Percentiles rank a stretch among this genome's conserved stretches.
Evolutionary conservation across 805 yeast species (phyloP).

Genomic region (Pichia occidentalis): DNA sequence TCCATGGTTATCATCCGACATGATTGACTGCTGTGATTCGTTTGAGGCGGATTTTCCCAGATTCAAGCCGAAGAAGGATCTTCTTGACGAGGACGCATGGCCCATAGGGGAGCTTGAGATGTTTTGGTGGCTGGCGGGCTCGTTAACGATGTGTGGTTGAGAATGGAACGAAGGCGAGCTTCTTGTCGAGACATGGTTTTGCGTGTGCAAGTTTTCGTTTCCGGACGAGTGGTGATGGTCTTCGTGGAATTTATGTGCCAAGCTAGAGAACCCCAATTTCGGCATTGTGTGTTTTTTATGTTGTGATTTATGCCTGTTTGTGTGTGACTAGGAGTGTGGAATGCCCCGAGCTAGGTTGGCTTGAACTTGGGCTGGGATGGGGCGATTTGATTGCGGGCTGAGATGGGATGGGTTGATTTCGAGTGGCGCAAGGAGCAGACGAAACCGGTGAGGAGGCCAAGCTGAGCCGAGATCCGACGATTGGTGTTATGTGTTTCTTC

Average conservation of each 20-base stretch:
- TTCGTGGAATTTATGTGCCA: constrained; percentile 24
- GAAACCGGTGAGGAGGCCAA: too few relatives aligned
- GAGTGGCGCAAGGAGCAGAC: too few relatives aligned
- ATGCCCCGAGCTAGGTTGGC: too few relatives aligned
- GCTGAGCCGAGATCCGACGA: too few relatives aligned
- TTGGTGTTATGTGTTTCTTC: too few relatives aligned
- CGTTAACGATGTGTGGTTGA: background rate
- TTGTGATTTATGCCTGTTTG: background rate
- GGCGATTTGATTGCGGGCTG: too few relatives aligned
- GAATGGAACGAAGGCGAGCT: too few relatives aligned
- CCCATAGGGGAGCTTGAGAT: constrained; percentile 18
- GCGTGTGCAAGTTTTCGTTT: background rate
- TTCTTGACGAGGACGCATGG: constrained; percentile 19
- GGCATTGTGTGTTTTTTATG: constrained; percentile 19
- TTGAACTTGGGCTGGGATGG: too few relatives aligned
- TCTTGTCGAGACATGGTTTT: background rate
- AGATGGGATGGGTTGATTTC: too few relatives aligned
- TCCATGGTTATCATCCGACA: constrained; percentile 25
- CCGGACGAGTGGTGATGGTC: constrained; percentile 12
- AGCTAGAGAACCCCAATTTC: constrained; percentile 24
- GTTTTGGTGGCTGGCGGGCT: constrained; percentile 3
- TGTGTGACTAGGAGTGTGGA: too few relatives aligned
- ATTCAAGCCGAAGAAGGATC: constrained; percentile 27
- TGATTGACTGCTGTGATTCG: constrained; percentile 25
- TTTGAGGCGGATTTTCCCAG: constrained; percentile 26